phyloP scores from a whole-genome alignment of 169 alveolate species.

The Cryptosporidium sp. region DNA sequence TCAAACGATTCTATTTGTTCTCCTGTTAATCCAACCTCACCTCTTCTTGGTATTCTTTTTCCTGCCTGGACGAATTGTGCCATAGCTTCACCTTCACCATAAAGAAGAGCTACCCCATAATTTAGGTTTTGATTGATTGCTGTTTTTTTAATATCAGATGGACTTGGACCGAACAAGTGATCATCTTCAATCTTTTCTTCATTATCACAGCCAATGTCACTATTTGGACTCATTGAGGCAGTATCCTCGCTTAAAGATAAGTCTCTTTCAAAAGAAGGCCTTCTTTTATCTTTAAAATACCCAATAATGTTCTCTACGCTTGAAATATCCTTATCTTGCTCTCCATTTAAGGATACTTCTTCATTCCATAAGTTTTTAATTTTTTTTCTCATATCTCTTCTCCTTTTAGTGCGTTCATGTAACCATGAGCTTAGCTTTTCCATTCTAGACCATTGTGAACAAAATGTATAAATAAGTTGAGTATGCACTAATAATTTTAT shows the following conservation, averaged over 20 bases:
- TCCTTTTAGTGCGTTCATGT: slow-evolving; percentile 48
- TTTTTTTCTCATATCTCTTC: slow-evolving; percentile 13
- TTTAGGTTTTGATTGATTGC: slow-evolving; percentile 44
- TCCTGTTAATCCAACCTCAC: slow-evolving; percentile 93
- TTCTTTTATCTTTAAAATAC: slow-evolving; percentile 8
- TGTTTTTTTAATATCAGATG: slow-evolving; percentile 7
- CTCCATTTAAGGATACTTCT: not conserved
- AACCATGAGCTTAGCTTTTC: slow-evolving; percentile 30
- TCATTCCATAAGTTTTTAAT: slow-evolving; percentile 35
- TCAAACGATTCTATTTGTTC: slow-evolving; percentile 91
- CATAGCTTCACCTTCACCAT: slow-evolving; percentile 88
- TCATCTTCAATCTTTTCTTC: slow-evolving; percentile 15
- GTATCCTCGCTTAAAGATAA: slow-evolving; percentile 20
- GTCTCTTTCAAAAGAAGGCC: slow-evolving; percentile 63
- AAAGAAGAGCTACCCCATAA: slow-evolving; percentile 77
- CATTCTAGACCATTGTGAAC: not conserved
- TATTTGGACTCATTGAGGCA: not conserved
- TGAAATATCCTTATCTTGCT: not conserved
- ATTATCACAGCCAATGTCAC: not conserved
- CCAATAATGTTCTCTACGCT: not conserved
- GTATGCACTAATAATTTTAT: not conserved
- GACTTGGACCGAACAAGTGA: slow-evolving; percentile 25
- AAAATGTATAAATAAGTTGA: not conserved
- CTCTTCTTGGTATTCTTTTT: slow-evolving; percentile 91
- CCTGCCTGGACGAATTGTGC: slow-evolving; percentile 90